phyloP scores from a whole-genome alignment of 805 yeast species.

The Candida fluviatilis region DNA sequence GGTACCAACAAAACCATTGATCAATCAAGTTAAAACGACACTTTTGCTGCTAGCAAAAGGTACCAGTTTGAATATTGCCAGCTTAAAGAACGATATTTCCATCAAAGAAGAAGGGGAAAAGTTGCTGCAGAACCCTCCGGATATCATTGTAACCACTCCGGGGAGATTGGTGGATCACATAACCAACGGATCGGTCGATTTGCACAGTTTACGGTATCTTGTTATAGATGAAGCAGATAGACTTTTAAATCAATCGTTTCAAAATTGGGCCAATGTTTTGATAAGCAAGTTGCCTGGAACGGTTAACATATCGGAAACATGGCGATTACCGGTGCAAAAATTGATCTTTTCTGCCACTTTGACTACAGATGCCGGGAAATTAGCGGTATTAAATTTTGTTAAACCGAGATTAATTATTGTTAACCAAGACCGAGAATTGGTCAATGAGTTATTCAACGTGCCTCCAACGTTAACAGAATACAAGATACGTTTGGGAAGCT shows the following conservation, averaged over 20 bases:
- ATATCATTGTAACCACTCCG: conserved; percentile 68
- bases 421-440: conserved; percentile 48
- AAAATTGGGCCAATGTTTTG: conserved; percentile 78
- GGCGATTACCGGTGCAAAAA: conserved; percentile 46
- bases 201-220: conserved; percentile 55
- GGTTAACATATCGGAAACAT: conserved; percentile 23
- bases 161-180: conserved; percentile 82
- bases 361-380: conserved; percentile 86
- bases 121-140: conserved; percentile 50
- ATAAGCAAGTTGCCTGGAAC: conserved; percentile 29
- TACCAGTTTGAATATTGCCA: conserved; percentile 58
- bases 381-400: conserved; percentile 64
- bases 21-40: conserved; percentile 73
- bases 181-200: conserved; percentile 32
- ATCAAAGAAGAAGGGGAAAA: conserved; percentile 62
- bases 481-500: conserved; percentile 35
- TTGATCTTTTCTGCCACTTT: conserved; percentile 89
- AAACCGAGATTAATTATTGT: conserved; percentile 75
- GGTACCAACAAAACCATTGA: conserved; percentile 87
- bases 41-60: conserved; percentile 60
- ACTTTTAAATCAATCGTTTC: conserved; percentile 81
- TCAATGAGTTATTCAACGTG: conserved; percentile 55
- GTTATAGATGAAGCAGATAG: conserved; percentile 83
- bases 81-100: conserved; percentile 49
- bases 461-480: conserved; percentile 52